A percentile compares a stretch with the other conserved stretches of the same genome.
Evolutionary conservation across 2,329 filamentous ascomycete genomes (phyloP).

Genomic region (Fusarium buxicola): DNA sequence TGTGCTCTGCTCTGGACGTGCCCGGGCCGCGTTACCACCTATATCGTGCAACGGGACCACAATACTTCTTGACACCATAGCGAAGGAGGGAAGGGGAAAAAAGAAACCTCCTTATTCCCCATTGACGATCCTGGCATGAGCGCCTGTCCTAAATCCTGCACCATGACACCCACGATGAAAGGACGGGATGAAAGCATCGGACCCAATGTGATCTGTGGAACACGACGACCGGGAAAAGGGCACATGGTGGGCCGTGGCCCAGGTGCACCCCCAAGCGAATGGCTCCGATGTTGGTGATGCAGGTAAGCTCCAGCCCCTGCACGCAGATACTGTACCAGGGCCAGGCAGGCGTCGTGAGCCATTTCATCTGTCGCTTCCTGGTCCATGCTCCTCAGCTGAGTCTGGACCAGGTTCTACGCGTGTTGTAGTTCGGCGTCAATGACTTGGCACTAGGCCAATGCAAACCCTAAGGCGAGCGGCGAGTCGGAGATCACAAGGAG

Average conservation of each 20-base stretch:
- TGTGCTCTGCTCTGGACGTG: background rate
- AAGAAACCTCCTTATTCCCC: background rate
- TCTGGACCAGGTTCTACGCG: slow-evolving; percentile 37
- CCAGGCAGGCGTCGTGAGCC: slow-evolving; percentile 28
- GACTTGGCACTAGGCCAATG: slow-evolving; percentile 27
- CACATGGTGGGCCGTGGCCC: slow-evolving; percentile 17
- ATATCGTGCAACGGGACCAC: background rate
- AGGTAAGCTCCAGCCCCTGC: slow-evolving; percentile 7
- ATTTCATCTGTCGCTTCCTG: slow-evolving; percentile 35
- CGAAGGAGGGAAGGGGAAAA: background rate
- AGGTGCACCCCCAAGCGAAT: slow-evolving; percentile 23
- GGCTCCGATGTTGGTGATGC: slow-evolving; percentile 23
- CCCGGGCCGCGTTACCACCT: too few species aligned
- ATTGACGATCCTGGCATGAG: background rate
- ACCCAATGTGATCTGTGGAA: slow-evolving; percentile 35
- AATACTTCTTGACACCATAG: background rate
- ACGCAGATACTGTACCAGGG: slow-evolving; percentile 13
- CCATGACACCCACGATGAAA: slow-evolving; percentile 8
- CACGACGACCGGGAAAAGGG: slow-evolving; percentile 22
- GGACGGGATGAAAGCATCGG: slow-evolving; percentile 25
- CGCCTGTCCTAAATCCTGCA: slow-evolving; percentile 2
- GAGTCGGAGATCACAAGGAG: slow-evolving; percentile 13
- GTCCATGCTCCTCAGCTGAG: slow-evolving; percentile 44
- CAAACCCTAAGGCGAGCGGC: slow-evolving; percentile 26
- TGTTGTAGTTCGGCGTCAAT: slow-evolving; percentile 26